These are phyloP conservation scores for Fusarium decemcellulare DNA, from an alignment of 2,329 filamentous ascomycete genomes.

Conservation along the genomic window DNA sequence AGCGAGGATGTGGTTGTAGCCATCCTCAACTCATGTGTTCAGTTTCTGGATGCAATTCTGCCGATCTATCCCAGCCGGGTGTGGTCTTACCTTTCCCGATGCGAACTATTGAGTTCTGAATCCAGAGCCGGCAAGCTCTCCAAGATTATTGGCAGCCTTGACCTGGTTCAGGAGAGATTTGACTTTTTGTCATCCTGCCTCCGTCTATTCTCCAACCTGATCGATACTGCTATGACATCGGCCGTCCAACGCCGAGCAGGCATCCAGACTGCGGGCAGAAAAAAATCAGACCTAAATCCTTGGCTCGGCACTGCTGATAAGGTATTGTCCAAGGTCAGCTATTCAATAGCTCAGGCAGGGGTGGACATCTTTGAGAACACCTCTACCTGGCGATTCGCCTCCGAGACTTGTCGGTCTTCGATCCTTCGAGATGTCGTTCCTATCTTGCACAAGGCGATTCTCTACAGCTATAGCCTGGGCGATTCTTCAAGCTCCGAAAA, in stretches of 20 bases:
- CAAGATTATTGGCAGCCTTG: constrained; percentile 84
- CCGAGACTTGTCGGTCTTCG: constrained; percentile 75
- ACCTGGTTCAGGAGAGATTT: constrained; percentile 83
- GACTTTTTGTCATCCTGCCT: constrained; percentile 83
- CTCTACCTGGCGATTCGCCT: constrained; percentile 86
- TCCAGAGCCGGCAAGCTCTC: constrained; percentile 83
- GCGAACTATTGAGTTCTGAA: constrained; percentile 82
- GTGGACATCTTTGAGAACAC: constrained; percentile 90
- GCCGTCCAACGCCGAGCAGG: constrained; percentile 76
- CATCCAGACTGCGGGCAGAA: constrained; percentile 62
- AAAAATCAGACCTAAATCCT: constrained; percentile 64
- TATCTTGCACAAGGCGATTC: constrained; percentile 79
- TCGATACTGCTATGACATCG: constrained; percentile 81
- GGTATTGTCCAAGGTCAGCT: constrained; percentile 78
- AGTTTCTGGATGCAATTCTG: constrained; percentile 83
- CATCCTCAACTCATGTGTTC: constrained; percentile 78
- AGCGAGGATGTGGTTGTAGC: constrained; percentile 77
- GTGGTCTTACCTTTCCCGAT: constrained; percentile 91
- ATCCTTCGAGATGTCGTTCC: constrained; percentile 78
- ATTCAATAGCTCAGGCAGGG: constrained; percentile 80
- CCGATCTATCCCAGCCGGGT: constrained; percentile 84
- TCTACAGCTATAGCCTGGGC: constrained; percentile 82
- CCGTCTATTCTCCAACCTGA: constrained; percentile 79
- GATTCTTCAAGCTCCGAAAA: constrained; percentile 63
- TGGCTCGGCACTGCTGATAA: constrained; percentile 85